Evolutionary conservation across 2,329 filamentous ascomycete genomes (phyloP), one percentile per base, ranked within the genome.

Genomic region (Bisporella sp.): DNA sequence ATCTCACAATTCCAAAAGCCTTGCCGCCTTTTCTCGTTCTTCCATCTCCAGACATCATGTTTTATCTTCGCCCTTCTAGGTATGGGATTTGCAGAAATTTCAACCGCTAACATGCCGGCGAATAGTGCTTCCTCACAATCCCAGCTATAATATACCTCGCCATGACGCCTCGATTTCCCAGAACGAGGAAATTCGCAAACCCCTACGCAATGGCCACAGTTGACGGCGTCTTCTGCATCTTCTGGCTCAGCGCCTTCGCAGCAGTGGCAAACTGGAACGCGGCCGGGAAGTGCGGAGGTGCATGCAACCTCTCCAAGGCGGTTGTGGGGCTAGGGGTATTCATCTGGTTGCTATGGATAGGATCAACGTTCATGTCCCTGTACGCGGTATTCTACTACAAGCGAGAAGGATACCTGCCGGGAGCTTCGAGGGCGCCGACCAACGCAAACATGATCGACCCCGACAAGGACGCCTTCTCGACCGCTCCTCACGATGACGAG

Each of bases 381-480:
- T 83, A 77, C 67, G 79, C 79, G 31, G 68, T 82, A 55, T 72
- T 77, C 54, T 83, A 82, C 69, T 82, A 78, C 69, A 76, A 77
- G 59, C 76, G 78, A 62, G 77, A 84, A 67, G 77, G 78, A 59
- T 74, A 69, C 50, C 73, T 84, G 12, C 82, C 82, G 2, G 81
- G 81, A 12, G 57, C 57, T 12, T 61, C 59, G 5, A 50, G 61
- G 47, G 61, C 57, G 9, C 63, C 62, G 1, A 57, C 54, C 32
- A 66, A 64, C 47, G 61, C 64, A 2, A 57, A 70, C 64, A 60
- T 79, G 68, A 84, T 84, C 58, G 82, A 85, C 63, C 82, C 82
- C 0, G 81, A 85, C 66, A 84, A 84, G 71, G 81, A 81, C 31
- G 81, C 81, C 53, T 85, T 85, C 68, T 83, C 79, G 50, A 82